These are phyloP conservation scores for Pleurotus platypus DNA, from an alignment of 768 basidiomycete species.

Conservation along the genomic window DNA sequence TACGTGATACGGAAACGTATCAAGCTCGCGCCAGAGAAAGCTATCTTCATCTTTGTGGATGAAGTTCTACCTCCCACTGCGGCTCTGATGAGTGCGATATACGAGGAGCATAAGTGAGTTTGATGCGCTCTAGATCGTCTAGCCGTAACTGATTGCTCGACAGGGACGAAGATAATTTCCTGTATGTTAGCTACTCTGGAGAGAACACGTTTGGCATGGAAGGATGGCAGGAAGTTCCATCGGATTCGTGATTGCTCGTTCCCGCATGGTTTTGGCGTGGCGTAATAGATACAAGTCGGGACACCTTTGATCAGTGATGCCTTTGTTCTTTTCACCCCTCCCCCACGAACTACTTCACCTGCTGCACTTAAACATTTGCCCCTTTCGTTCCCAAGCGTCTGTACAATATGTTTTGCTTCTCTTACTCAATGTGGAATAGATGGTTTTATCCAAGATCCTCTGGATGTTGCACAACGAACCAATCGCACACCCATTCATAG, in stretches of 20 bases:
- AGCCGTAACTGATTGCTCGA: conserved; percentile 21
- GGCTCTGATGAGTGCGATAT: conserved; percentile 97
- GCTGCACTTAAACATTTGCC: background rate
- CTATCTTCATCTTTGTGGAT: conserved; percentile 99
- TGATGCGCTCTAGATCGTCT: conserved; percentile 1
- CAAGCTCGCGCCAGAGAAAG: conserved; percentile 99
- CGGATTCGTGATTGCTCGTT: conserved; percentile 29
- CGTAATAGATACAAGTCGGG: background rate
- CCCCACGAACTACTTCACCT: background rate
- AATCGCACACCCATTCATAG: no score
- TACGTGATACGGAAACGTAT: conserved; percentile 99
- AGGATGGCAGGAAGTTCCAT: conserved; percentile 44
- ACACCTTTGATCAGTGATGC: conserved; percentile 1
- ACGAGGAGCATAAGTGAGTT: conserved; percentile 98
- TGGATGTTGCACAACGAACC: no score
- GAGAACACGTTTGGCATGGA: conserved; percentile 90
- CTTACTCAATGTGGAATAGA: conserved; percentile 1
- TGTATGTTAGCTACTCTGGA: conserved; percentile 97
- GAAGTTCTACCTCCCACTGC: conserved; percentile 98
- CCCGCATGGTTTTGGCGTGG: background rate
- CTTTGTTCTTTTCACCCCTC: background rate
- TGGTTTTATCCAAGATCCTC: background rate
- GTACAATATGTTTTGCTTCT: conserved; percentile 2
- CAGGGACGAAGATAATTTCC: conserved; percentile 98
- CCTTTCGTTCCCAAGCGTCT: conserved; percentile 1